A percentile compares a stretch with the other conserved stretches of the same genome.
Conservation (phyloP, 305 asterid species). For the Solanum hybrid region DNA sequence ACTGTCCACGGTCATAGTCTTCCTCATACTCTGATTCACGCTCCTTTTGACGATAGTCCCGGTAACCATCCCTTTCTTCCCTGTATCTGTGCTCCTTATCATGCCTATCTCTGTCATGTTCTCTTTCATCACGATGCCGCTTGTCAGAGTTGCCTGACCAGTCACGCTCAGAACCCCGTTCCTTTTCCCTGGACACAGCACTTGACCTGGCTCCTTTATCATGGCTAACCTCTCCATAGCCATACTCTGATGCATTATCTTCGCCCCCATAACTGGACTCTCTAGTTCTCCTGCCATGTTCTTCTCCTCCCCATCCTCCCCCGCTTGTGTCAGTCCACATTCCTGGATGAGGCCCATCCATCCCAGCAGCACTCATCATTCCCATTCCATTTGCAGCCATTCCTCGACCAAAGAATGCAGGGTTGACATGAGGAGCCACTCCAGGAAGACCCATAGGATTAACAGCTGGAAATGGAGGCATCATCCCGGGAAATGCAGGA, state of each 20-base stretch:
- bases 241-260: slow-evolving; percentile 55
- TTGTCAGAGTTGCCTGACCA: slow-evolving; percentile 42
- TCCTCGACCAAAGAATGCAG: slow-evolving; percentile 69
- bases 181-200: slow-evolving; percentile 45
- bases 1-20: slow-evolving; percentile 39
- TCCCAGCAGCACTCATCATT: slow-evolving; percentile 50
- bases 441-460: slow-evolving; percentile 61
- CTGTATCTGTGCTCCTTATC: slow-evolving; percentile 34
- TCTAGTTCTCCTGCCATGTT: slow-evolving; percentile 41
- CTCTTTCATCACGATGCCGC: slow-evolving; percentile 46
- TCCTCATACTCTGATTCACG: slow-evolving; percentile 42
- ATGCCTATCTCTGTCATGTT: slow-evolving; percentile 40
- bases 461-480: slow-evolving; percentile 40
- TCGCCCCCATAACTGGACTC: slow-evolving; percentile 72
- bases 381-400: slow-evolving; percentile 55
- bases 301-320: slow-evolving; percentile 70
- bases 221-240: slow-evolving; percentile 52
- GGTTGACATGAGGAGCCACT: slow-evolving; percentile 78
- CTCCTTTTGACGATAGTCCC: slow-evolving; percentile 53
- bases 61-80: slow-evolving; percentile 54
- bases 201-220: slow-evolving; percentile 46
- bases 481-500: slow-evolving; percentile 52
- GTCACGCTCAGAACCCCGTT: slow-evolving; percentile 44
- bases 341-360: slow-evolving; percentile 53
- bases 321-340: slow-evolving; percentile 52